A percentile compares a stretch with the other conserved stretches of the same genome.
Conservation (phyloP, 768 basidiomycete species). For the Podaxis rugospora region DNA sequence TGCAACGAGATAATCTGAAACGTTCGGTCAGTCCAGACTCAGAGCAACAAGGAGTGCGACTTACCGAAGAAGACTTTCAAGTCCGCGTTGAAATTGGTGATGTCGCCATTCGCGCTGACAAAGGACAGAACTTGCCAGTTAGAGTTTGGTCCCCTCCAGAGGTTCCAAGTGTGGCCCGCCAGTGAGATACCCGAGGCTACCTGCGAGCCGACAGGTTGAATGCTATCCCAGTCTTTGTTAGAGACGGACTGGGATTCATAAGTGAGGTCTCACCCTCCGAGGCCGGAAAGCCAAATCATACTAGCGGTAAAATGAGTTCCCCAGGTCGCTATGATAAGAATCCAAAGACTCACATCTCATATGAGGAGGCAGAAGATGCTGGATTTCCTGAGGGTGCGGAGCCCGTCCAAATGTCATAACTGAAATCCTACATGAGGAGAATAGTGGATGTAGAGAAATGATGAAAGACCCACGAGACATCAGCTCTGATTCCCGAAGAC, state of each 20-base stretch:
- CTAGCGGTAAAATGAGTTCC: slow-evolving; percentile 19
- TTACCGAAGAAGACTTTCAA: slow-evolving; percentile 53
- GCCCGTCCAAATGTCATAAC: slow-evolving; percentile 56
- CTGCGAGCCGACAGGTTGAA: slow-evolving; percentile 51
- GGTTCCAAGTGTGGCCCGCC: slow-evolving; percentile 49
- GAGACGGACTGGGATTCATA: neutral
- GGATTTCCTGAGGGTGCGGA: slow-evolving; percentile 35
- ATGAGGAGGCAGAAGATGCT: slow-evolving; percentile 43
- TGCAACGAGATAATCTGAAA: slow-evolving; percentile 38
- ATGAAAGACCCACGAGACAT: slow-evolving; percentile 27
- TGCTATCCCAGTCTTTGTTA: slow-evolving; percentile 24
- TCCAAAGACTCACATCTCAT: slow-evolving; percentile 40
- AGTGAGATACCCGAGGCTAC: slow-evolving; percentile 35
- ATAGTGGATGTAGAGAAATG: neutral
- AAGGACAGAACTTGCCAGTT: slow-evolving; percentile 58
- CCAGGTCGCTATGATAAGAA: neutral
- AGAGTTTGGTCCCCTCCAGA: slow-evolving; percentile 50
- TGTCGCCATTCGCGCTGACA: slow-evolving; percentile 41
- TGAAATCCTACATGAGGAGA: slow-evolving; percentile 11
- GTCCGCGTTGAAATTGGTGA: slow-evolving; percentile 48
- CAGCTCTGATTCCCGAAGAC: slow-evolving; percentile 45
- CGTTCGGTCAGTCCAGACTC: neutral
- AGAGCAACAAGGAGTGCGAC: slow-evolving; percentile 11
- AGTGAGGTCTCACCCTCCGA: slow-evolving; percentile 36
- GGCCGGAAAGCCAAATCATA: slow-evolving; percentile 60